Evolutionary conservation across 331 rosid genomes (phyloP).

Genomic region (Rhamnella rubrinervis): DNA sequence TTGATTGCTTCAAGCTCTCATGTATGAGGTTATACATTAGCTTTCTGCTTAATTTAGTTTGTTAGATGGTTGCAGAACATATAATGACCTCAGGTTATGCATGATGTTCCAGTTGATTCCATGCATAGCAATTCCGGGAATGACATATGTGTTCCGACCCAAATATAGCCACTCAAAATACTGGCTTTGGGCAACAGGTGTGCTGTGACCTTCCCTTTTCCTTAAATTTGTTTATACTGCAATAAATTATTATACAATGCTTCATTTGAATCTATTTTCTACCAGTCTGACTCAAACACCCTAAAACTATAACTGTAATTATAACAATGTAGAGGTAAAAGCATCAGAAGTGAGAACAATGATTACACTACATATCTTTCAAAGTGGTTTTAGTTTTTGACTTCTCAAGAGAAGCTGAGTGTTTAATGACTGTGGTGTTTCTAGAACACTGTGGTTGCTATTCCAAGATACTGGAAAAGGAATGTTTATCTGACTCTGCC

Average conservation of each 20-base stretch:
- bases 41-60: conserved; percentile 38
- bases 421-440: too few species aligned
- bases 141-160: conserved; percentile 41
- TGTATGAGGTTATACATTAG: conserved; percentile 10
- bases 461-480: too few species aligned
- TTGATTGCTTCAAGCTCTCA: conserved; percentile 2
- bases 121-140: conserved; percentile 43
- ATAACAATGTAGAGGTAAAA: too few species aligned
- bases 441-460: too few species aligned
- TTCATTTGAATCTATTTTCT: too few species aligned
- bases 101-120: conserved; percentile 56
- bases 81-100: conserved; percentile 56
- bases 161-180: conserved; percentile 60
- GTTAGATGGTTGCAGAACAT: conserved; percentile 50
- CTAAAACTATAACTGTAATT: too few species aligned
- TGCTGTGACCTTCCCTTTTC: neutral
- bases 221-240: neutral
- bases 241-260: neutral
- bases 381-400: too few species aligned
- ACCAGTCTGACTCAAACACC: too few species aligned
- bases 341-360: too few species aligned
- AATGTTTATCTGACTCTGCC: too few species aligned
- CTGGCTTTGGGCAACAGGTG: conserved; percentile 65
- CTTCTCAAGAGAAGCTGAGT: too few species aligned
- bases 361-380: too few species aligned